Base-by-base conservation (phyloP, 2,329 filamentous ascomycete species). In the Seiridium cupressi region DNA sequence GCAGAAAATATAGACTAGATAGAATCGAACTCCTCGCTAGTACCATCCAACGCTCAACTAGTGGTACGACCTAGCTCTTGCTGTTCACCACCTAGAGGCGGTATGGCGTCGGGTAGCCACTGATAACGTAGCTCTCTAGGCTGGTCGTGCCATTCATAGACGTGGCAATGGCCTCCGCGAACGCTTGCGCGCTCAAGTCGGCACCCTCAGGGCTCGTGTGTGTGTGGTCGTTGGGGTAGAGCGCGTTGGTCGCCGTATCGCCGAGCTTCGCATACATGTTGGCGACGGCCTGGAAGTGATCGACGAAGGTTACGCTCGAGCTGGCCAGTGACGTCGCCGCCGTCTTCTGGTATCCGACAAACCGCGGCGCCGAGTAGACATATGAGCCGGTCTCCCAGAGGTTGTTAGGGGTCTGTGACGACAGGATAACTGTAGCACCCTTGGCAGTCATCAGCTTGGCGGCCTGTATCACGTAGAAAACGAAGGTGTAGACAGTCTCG, bases 351-450 rank as follows among this genome's bases (percentile, higher is more conserved):
- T 88, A 89, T 1, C 67, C 80, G 0, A 86, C 85, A 64, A 89
- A 90, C 3, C 86, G 75, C 13, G 76, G 74, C 2, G 83, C 69
- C 0, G 67, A 64, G 61, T 82, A 81, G 4, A 62, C 63, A 64
- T 79, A 87, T 0, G 65, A 75, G 0, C 84, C 84, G 0, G 73
- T 75, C 66, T 89, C 85, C 81, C 84, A 89, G 1, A 79, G 76
- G 65, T 89, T 88, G 66, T 89, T 84, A 26, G 40, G 54, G 7
- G 54, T 48, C 54, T 82, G 80, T 40, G 76, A 80, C 42, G 78
- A 80, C 34, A 89, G 76, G 49, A 90, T 76, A 34, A 89, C 87
- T 26, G 77, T 80, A 2, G 85, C 86, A 3, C 87, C 87, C 69
- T 86, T 87, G 55, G 77, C 72, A 10, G 73, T 66, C 48, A 76